phyloP scores from a whole-genome alignment of 1,284 basidiomycete species.

The Bondarzewia mesenterica region DNA sequence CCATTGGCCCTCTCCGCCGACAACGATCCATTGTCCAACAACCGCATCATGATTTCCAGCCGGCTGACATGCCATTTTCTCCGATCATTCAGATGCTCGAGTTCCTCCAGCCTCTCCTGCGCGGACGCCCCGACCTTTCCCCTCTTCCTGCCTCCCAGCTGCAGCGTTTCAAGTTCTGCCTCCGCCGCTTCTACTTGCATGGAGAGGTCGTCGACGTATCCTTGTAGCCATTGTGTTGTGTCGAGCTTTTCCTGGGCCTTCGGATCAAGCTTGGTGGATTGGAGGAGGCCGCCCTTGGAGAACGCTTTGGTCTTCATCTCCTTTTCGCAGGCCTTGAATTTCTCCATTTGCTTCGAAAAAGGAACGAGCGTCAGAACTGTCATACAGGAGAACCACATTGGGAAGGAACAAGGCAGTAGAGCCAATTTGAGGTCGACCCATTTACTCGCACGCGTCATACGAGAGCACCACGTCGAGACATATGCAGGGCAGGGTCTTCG shows the following conservation, averaged over 20 bases:
- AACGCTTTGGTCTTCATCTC: constrained; percentile 99
- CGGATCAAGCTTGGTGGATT: constrained; percentile 91
- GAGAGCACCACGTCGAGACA: not conserved
- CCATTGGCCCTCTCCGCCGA: constrained; percentile 73
- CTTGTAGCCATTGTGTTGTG: constrained; percentile 80
- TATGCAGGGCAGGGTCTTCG: not conserved
- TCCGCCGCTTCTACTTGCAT: constrained; percentile 93
- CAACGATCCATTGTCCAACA: constrained; percentile 93
- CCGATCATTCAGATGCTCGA: constrained; percentile 90
- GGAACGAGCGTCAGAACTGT: not conserved
- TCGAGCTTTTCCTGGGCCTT: constrained; percentile 96
- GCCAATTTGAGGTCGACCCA: too few relatives aligned
- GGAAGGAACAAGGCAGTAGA: too few relatives aligned
- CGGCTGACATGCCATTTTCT: constrained; percentile 93
- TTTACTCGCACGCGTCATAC: not conserved
- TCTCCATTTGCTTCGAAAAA: constrained; percentile 93
- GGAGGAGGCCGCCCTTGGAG: constrained; percentile 96
- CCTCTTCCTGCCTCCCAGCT: constrained; percentile 83
- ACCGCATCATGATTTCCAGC: constrained; percentile 87
- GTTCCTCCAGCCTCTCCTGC: constrained; percentile 70
- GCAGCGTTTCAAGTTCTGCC: constrained; percentile 90
- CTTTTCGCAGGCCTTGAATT: constrained; percentile 99
- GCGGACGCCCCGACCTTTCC: constrained; percentile 59
- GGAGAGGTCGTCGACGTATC: constrained; percentile 85
- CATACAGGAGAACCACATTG: too few relatives aligned